Conservation (phyloP, 2,329 filamentous ascomycete genomes). For the Parascedosporium putredinis region DNA sequence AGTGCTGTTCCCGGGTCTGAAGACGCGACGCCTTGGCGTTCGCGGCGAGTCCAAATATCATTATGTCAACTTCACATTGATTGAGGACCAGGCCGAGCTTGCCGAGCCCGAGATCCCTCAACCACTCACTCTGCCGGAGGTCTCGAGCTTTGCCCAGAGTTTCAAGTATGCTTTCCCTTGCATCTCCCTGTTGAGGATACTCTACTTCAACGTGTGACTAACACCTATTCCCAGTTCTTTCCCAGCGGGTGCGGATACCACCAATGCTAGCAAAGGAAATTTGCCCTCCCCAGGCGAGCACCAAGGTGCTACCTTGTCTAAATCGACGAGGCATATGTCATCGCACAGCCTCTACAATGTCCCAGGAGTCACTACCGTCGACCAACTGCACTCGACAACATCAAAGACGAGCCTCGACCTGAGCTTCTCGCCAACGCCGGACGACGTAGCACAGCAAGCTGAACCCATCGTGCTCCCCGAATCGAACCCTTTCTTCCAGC, state of each 20-base stretch:
- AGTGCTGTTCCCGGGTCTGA: conserved; percentile 89
- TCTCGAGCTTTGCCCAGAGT: conserved; percentile 33
- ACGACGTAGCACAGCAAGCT: conserved; percentile 41
- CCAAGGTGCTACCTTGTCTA: not conserved
- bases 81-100: conserved; percentile 43
- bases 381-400: conserved; percentile 47
- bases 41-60: conserved; percentile 98
- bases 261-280: not conserved
- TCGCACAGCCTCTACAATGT: conserved; percentile 40
- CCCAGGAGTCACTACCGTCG: conserved; percentile 42
- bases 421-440: conserved; percentile 48
- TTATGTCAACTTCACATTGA: conserved; percentile 61
- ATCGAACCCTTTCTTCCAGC: conserved; percentile 72
- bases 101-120: conserved; percentile 33
- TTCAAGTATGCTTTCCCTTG: conserved; percentile 35
- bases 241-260: not conserved
- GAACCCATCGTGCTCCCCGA: conserved; percentile 70
- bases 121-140: conserved; percentile 39
- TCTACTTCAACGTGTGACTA: not conserved
- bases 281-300: not conserved
- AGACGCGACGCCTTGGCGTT: conserved; percentile 83
- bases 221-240: not conserved
- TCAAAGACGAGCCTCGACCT: conserved; percentile 50
- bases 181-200: not conserved
- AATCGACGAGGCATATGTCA: not conserved